Base-by-base conservation (phyloP, 345 rosid species). In the Linum lewisii region DNA sequence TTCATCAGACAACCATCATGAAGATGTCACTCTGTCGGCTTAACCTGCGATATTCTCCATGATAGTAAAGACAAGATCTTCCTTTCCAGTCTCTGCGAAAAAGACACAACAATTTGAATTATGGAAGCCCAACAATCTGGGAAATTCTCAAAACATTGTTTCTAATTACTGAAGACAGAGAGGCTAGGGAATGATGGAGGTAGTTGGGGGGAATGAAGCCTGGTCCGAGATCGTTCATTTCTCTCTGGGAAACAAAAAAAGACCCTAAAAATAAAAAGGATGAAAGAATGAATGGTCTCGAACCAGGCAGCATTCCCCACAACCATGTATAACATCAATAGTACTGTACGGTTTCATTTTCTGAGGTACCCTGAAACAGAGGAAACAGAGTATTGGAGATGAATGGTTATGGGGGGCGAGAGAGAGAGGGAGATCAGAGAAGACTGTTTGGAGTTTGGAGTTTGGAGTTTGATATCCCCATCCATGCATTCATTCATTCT, bases 251-350 rank as follows among this genome's bases (percentile, higher is more conserved):
- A 24, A 14, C 10, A 1, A 20, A 6, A 32, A 15, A 44, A 24
- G 29, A 18, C 21, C 19, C 11, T 15, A 29, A 38, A 44, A 37
- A 19, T 56, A 16, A 8, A 57, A 51, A 13, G 56, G 21, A 29
- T 13, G 49, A 6, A 21, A 2, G 25, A 52, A 59, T n/a, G 77
- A 71, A 75, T 62, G 82, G 73, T 76, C 73, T 81, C 85, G 82
- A 81, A 78, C 81, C 85, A 78, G 82, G 72, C 81, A 76, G 75
- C 85, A 78, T 71, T 66, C 82, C 81, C 81, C 85, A 73, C 79
- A 81, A 78, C 82, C n/a, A n/a, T n/a, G n/a, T 34, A 24, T 34
- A 42, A 11, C 47, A 16, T 11, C 16, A 34, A 7, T 29, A 29
- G 3, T 26, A 26, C 34, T 42, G 47, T 42, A 42, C 47, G 47